These are phyloP conservation scores for Turnera subulata DNA, from an alignment of 345 rosid genomes.

Conservation along the genomic window DNA sequence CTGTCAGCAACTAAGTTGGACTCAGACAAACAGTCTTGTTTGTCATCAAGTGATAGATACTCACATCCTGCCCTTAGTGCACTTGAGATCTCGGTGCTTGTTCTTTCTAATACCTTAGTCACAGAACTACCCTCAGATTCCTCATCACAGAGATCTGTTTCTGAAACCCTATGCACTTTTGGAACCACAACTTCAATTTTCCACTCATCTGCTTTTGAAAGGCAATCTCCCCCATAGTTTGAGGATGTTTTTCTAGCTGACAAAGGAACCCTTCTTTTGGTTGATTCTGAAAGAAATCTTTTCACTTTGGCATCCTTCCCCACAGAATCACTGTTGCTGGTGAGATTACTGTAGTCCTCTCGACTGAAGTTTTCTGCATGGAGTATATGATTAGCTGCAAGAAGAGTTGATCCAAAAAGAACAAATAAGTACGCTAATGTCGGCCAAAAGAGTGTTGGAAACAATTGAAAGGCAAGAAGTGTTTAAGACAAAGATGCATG, in stretches of 20 bases:
- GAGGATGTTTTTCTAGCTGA: slow-evolving; percentile 44
- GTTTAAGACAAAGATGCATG: too few relatives aligned
- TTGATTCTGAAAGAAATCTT: slow-evolving; percentile 40
- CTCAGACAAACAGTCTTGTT: slow-evolving; percentile 55
- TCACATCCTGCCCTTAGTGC: slow-evolving; percentile 48
- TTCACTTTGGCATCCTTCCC: slow-evolving; percentile 44
- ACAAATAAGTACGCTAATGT: too few relatives aligned
- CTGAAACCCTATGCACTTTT: slow-evolving; percentile 33
- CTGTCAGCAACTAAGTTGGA: slow-evolving; percentile 41
- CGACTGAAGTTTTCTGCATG: slow-evolving; percentile 59
- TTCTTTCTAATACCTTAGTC: slow-evolving; percentile 53
- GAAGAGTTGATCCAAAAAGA: slow-evolving; percentile 9
- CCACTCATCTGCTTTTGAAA: slow-evolving; percentile 64
- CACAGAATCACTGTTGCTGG: slow-evolving; percentile 44
- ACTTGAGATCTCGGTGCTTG: slow-evolving; percentile 35
- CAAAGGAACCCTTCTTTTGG: slow-evolving; percentile 51
- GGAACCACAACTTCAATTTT: slow-evolving; percentile 72
- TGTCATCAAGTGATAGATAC: slow-evolving; percentile 51
- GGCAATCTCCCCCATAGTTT: slow-evolving; percentile 35
- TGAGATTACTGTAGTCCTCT: slow-evolving; percentile 51
- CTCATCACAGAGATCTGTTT: slow-evolving; percentile 48
- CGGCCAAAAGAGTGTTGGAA: too few relatives aligned
- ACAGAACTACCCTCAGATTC: slow-evolving; percentile 81
- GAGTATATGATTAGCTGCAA: slow-evolving; percentile 7
- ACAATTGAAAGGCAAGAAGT: too few relatives aligned